Base-by-base conservation (phyloP, 2,329 filamentous ascomycete species). In the Aspergillus uvarum region DNA sequence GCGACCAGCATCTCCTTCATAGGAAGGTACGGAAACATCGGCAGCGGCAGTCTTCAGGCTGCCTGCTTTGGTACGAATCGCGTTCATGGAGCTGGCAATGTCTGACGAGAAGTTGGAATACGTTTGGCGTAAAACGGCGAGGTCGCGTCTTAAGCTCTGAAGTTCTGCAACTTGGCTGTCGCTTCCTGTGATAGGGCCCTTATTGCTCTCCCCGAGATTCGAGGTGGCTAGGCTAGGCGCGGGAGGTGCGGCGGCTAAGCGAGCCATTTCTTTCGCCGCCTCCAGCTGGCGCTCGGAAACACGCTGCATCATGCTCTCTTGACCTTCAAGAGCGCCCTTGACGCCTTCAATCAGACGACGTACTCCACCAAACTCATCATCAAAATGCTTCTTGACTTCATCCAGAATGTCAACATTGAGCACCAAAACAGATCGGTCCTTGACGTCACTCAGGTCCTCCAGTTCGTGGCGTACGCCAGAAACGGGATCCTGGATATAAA, bases 401-500 rank as follows among this genome's bases (percentile, higher is more conserved):
- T 99, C 95, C 4, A 99, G 83, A 16, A 89, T 86, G 72, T 99
- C 95, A 1, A 98, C 85, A 68, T 99, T 99, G 47, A 99, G 81
- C 0, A 95, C 96, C n/a, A 99, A 82, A 0, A 99, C 95, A 1
- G 92, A 92, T 31, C 94, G 87, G 74, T 99, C 95, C 77, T 96
- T 97, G 69, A 99, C 90, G 72, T 99, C 95, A 19, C 82, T 86
- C 31, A 99, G 81, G 72, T 99, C 95, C 74, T 99, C 95, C 24
- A 99, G 80, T 77, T 99, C 95, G 74, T 99, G 94, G 16, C 95
- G 89, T n/a, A 99, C 90, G 0, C 95, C 95, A 8, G 95, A 98
- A 2, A 97, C 85, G 0, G 93, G 89, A 73, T 99, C 95, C 74
- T 99, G 95, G 16, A 99, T 95, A 74, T 99, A 97, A 16, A 99